Conservation (phyloP, 192 early-diverging fungal species). For the Oehlia diaphana region DNA sequence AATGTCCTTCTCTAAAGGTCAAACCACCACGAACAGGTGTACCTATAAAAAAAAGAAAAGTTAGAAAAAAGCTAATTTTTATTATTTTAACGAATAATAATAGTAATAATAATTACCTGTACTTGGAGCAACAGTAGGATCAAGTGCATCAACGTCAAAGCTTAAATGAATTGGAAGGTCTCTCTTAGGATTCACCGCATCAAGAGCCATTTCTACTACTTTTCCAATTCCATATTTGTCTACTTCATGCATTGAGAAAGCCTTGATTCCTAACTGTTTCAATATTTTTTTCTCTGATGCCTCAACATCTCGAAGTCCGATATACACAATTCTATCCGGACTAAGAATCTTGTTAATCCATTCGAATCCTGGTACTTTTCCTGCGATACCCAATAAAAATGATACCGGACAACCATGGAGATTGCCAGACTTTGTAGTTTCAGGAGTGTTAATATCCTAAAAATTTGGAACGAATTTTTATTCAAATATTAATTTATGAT, state of each 20-base stretch:
- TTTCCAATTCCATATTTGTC: constrained; percentile 92
- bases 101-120: constrained; percentile 50
- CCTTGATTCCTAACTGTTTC: constrained; percentile 81
- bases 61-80: neutral
- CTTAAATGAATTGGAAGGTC: constrained; percentile 81
- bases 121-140: constrained; percentile 90
- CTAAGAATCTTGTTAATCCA: constrained; percentile 83
- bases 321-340: constrained; percentile 84
- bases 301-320: constrained; percentile 96
- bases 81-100: neutral
- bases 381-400: constrained; percentile 82
- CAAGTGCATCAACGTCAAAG: constrained; percentile 96
- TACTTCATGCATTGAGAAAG: constrained; percentile 95
- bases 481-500: neutral
- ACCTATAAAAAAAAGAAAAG: constrained; percentile 44
- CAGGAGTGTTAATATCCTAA: constrained; percentile 89
- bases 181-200: constrained; percentile 77
- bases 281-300: constrained; percentile 83
- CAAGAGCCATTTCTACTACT: constrained; percentile 90
- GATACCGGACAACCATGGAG: constrained; percentile 95
- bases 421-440: constrained; percentile 85
- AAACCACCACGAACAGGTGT: constrained; percentile 95
- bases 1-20: constrained; percentile 96
- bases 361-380: constrained; percentile 60
- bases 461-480: neutral